A percentile compares a stretch with the other conserved stretches of the same genome.
These are phyloP conservation scores for Aspergillus novofumigatus DNA, from an alignment of 2,329 filamentous ascomycete genomes.

Conservation along the genomic window DNA sequence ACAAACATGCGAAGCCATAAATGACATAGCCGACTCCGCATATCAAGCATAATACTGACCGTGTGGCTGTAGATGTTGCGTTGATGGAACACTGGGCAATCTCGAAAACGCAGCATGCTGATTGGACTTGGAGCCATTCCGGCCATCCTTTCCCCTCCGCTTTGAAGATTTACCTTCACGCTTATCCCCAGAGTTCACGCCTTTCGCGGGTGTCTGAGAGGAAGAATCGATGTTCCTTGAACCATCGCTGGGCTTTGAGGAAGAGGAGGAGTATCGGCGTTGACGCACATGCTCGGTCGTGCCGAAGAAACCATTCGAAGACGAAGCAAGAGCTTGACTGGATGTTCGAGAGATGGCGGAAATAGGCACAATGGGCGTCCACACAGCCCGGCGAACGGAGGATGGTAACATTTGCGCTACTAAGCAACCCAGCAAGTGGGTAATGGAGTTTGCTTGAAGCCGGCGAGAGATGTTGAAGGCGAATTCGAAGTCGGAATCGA, in stretches of 20 bases:
- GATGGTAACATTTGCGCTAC: slow-evolving; percentile 41
- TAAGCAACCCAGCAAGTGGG: slow-evolving; percentile 22
- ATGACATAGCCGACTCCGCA: background rate
- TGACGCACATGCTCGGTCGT: slow-evolving; percentile 38
- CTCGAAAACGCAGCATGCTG: slow-evolving; percentile 39
- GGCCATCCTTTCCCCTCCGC: slow-evolving; percentile 35
- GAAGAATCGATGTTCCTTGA: slow-evolving; percentile 39
- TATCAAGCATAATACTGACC: slow-evolving; percentile 30
- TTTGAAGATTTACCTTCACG: slow-evolving; percentile 31
- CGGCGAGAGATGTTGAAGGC: slow-evolving; percentile 23
- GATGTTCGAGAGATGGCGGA: slow-evolving; percentile 31
- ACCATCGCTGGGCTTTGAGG: slow-evolving; percentile 48
- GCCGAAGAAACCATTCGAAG: slow-evolving; percentile 28
- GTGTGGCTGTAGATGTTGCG: slow-evolving; percentile 46
- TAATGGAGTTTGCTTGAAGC: slow-evolving; percentile 23
- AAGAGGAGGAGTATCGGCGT: slow-evolving; percentile 45
- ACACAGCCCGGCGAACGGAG: slow-evolving; percentile 44
- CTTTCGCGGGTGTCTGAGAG: slow-evolving; percentile 35
- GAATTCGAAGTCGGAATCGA: slow-evolving; percentile 34
- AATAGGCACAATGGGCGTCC: slow-evolving; percentile 32
- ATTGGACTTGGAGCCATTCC: slow-evolving; percentile 33
- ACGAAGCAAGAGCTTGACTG: slow-evolving; percentile 26
- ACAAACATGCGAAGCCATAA: background rate
- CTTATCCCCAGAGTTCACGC: slow-evolving; percentile 36
- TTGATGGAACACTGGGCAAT: slow-evolving; percentile 47